Conservation (phyloP, 164 flowering plant species). For the Litsea cubeba region DNA sequence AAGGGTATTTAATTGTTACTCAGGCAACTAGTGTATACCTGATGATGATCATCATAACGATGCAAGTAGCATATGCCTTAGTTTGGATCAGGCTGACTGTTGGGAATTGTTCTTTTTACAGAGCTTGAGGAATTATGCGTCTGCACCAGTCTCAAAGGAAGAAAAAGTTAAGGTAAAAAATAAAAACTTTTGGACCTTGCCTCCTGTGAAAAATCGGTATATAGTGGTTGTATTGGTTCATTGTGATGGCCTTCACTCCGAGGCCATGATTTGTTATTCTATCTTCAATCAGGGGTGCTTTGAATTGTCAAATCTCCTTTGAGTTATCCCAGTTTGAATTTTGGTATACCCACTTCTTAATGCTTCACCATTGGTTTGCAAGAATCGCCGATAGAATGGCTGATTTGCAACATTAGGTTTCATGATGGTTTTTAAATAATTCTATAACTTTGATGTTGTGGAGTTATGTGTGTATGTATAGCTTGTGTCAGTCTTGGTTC, state of each 20-base stretch:
- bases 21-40: no score
- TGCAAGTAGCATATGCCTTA: background rate
- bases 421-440: no score
- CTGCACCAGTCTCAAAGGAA: constrained; percentile 10
- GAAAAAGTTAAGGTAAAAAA: constrained; percentile 11
- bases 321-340: background rate
- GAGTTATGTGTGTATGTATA: no score
- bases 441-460: no score
- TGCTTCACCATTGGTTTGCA: no score
- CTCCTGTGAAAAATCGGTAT: no score
- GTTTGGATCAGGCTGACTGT: background rate
- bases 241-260: background rate
- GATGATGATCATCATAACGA: no score
- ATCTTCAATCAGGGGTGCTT: background rate
- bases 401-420: no score
- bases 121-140: constrained; percentile 10
- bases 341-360: background rate
- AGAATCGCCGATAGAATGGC: no score
- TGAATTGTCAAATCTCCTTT: background rate
- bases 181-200: no score
- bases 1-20: no score
- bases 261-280: background rate
- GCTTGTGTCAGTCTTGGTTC: no score
- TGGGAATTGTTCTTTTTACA: background rate
- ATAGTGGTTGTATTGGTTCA: background rate